Percentiles rank a stretch among this genome's conserved stretches.
phyloP scores from a whole-genome alignment of 441 rosid genomes.

The Adansonia madagascariensis region DNA sequence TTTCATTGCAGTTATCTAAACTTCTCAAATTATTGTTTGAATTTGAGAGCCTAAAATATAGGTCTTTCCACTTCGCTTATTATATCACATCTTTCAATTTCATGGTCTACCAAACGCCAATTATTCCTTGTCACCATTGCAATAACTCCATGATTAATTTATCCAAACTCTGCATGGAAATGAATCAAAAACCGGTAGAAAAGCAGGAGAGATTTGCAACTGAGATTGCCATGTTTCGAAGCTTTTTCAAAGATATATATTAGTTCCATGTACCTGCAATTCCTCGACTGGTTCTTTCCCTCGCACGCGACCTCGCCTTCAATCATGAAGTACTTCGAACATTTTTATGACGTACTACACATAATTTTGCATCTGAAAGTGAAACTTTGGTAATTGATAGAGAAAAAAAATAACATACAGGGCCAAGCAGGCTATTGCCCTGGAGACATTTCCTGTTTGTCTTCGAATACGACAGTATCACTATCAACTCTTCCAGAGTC shows the following conservation, averaged over 20 bases:
- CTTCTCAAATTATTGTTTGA: not conserved
- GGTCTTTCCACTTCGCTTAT: not conserved
- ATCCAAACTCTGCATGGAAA: not conserved
- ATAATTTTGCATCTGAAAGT: not conserved
- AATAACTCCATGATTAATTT: constrained; percentile 19
- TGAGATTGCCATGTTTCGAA: not conserved
- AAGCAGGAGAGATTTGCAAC: not conserved
- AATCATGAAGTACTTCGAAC: not conserved
- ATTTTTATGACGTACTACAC: constrained; percentile 4
- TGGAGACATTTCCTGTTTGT: constrained; percentile 19
- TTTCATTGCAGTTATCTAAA: not conserved
- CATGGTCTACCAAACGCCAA: constrained; percentile 8
- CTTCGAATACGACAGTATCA: constrained; percentile 18
- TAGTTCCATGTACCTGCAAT: constrained; percentile 1
- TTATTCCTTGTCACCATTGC: constrained; percentile 3
- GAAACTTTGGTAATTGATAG: not conserved
- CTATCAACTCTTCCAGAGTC: not conserved
- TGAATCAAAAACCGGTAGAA: not conserved
- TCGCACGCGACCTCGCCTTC: not conserved
- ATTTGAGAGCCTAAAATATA: not conserved
- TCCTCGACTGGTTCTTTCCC: constrained; percentile 17
- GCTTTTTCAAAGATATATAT: too few species aligned
- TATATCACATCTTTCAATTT: constrained; percentile 5
- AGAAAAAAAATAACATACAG: not conserved
- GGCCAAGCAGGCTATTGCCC: not conserved